Base-by-base conservation (phyloP, 1,284 basidiomycete species). In the Butyriboletus pseudospeciosus region DNA sequence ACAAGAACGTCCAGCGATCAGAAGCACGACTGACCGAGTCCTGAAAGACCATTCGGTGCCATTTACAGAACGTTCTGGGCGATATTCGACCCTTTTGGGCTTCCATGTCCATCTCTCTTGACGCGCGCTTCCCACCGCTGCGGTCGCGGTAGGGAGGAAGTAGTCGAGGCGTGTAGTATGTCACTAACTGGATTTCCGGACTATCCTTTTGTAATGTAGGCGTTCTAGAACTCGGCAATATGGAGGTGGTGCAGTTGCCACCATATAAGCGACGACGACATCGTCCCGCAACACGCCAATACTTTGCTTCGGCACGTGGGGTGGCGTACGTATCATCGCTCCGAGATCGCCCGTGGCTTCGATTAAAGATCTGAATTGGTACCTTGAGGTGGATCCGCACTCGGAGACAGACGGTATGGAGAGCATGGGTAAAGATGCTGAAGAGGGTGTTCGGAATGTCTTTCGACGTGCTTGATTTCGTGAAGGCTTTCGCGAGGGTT, bases 31-130 rank as follows among this genome's bases (percentile, higher is more conserved):
- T 52, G 43, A 77, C 76, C 61, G 71, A 54, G 20, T 64, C 61
- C 36, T 56, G 69, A 48, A 70, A 75, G 20, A 75, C 73, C 67
- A 76, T 71, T 17, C 67, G 61, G 42, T 77, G 73, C 75, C 74
- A 76, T 49, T 76, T 77, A 49, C 71, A 74, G 58, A 70, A 75
- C 13, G 58, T 62, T 41, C 52, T 64, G 12, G 68, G 61, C 1
- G 74, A 61, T 39, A 75, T 55, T 16, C 56, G 50, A 26, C 61
- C 58, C 35, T 35, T 56, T 10, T 34, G 47, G 0, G 35, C 40
- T 5, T 57, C 61, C 30, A 23, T 13, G n/a, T 45, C 36, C 16
- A 13, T 26, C 3, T 42, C 49, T 25, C 46, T 56, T 5, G 42
- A 49, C 8, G 20, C 14, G 25, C 44, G 53, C 48, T 47, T 55